Percentiles rank a stretch among this genome's conserved stretches.
Conservation (phyloP, 495 filamentous ascomycete species). For the Sphaerosporella brunnea region DNA sequence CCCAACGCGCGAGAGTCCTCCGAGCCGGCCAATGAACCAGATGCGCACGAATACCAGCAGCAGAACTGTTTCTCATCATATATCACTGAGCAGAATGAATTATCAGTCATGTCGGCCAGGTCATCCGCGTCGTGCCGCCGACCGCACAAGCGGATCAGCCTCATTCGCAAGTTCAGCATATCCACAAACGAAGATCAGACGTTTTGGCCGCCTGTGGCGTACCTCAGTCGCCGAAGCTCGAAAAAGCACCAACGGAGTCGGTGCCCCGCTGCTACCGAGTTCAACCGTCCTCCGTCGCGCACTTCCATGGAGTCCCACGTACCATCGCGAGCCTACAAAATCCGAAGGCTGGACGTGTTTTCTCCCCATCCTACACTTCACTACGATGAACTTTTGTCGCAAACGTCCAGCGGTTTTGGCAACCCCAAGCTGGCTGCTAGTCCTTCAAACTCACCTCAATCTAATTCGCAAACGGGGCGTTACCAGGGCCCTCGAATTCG, state of each 20-base stretch:
- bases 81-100: constrained; percentile 12
- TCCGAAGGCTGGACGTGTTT: constrained; percentile 21
- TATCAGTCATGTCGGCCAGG: background rate
- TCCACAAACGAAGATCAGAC: constrained; percentile 1
- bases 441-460: constrained; percentile 16
- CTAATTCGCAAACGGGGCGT: constrained; percentile 18
- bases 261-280: background rate
- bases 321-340: constrained; percentile 23
- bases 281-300: background rate
- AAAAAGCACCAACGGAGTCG: background rate
- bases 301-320: constrained; percentile 3
- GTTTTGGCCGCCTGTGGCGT: constrained; percentile 14
- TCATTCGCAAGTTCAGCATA: constrained; percentile 23
- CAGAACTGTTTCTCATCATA: constrained; percentile 19
- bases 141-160: constrained; percentile 19
- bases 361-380: constrained; percentile 21
- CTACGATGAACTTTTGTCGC: constrained; percentile 16
- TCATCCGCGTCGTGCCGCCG: constrained; percentile 18
- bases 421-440: constrained; percentile 12
- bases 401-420: constrained; percentile 6
- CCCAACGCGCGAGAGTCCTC: too few relatives aligned
- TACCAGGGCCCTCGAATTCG: constrained; percentile 6
- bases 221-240: constrained; percentile 8
- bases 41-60: constrained; percentile 19
- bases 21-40: constrained; percentile 11